These are phyloP conservation scores for Cruciata laevipes DNA, from an alignment of 257 asterid genomes.

Conservation along the genomic window DNA sequence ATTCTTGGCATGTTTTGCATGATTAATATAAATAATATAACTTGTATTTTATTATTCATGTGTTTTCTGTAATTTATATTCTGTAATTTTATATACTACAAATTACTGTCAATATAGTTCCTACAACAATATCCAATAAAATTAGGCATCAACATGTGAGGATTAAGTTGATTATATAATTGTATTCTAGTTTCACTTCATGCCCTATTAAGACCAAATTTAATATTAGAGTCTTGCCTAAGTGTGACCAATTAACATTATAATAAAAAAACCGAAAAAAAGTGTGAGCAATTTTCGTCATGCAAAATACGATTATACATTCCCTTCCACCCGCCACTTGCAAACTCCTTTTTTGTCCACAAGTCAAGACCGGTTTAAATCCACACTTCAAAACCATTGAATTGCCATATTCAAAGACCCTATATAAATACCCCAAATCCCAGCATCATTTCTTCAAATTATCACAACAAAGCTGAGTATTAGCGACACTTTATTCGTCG, in stretches of 20 bases:
- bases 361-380: slow-evolving; percentile 13
- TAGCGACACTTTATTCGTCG: no score
- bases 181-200: background rate
- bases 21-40: no score
- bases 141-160: slow-evolving; percentile 3
- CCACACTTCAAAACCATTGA: background rate
- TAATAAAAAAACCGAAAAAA: no score
- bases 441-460: background rate
- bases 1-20: no score
- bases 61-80: no score
- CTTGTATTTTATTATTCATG: no score
- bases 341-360: slow-evolving; percentile 9
- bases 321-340: background rate
- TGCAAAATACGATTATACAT: no score
- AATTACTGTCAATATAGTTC: no score
- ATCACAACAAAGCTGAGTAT: background rate
- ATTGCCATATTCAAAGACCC: background rate
- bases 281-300: background rate
- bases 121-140: slow-evolving; percentile 6
- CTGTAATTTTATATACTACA: no score
- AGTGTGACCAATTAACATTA: background rate
- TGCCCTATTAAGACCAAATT: background rate
- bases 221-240: background rate
- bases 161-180: background rate
- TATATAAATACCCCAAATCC: background rate